Evolutionary conservation across 2,329 filamentous ascomycete genomes (phyloP), one percentile per base, ranked within the genome.

Genomic region (Calonectria ilicicola): DNA sequence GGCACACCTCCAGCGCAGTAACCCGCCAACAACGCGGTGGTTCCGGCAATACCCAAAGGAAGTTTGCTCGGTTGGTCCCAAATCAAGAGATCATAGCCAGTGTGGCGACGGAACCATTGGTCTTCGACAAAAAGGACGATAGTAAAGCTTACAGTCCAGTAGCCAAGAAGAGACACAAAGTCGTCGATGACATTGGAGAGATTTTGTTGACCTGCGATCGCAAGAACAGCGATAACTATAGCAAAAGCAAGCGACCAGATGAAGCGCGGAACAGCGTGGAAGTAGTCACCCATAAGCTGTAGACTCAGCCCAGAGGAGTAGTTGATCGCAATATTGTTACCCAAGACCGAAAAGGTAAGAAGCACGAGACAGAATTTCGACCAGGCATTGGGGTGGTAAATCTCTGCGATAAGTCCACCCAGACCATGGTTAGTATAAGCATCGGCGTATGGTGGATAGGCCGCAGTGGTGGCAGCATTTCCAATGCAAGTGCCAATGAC

Each of bases 131-230:
- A 56, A 14, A 77, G 68, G 32, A 77, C 73, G 17, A 70, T 51
- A 21, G 73, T 74, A 35, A 77, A 77, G 14, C 73, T 74, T 29
- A 77, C 58, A 3, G 76, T 77, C 76, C 76, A 77, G 47, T 77
- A 75, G 4, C 76, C 75, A 6, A 77, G 73, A 2, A 78, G 72
- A 2, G 75, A 74, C 5, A 77, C 70, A 10, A 78, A 70, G 35
- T 78, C 72, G 46, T 76, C 74, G 26, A 78, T 70, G 15, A 78
- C 75, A 19, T 70, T 67, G 23, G 75, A 74, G 7, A 78, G 65
- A 2, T 70, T 73, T 38, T 78, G 73, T n/a, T 74, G 75, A 17
- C 76, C 76, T 2, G 72, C 75, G 40, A 74, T 75, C 1, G 76
- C 76, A 4, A 78, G 73, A 8, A 73, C 75, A 60, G 75, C 75